Evolutionary conservation across 768 basidiomycete species (phyloP), one percentile per base, ranked within the genome.

Genomic region (Lactifluus volemus): DNA sequence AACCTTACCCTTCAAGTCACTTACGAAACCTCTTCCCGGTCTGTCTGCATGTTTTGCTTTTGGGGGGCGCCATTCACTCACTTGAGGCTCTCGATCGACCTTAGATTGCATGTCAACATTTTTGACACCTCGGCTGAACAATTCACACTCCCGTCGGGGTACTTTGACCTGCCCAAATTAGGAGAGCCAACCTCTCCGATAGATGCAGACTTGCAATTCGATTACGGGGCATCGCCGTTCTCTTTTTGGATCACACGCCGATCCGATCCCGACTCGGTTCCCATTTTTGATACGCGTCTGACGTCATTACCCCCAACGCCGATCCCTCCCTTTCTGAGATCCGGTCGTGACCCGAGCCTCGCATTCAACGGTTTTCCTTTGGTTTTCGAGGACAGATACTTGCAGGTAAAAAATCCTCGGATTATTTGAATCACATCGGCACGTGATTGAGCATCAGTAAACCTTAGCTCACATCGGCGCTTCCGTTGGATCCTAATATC

Each of bases 231-330:
- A 1, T 74, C 76, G 0, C 88, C 89, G 0, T 91, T 91, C 68
- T 82, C 84, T 2, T 91, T 90, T 69, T 91, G 88, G 88, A 83
- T 91, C 63, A 87, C 86, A 1, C 81, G 88, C 48, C 81, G 83
- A 25, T 81, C 82, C 4, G 75, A 80, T 9, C 84, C 83, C 4
- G 70, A 77, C 36, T 77, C 74, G 6, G 66, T 68, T 49, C 85
- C 83, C 54, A 70, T 91, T 25, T 90, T 90, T 66, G 88, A 91
- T 67, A 90, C 88, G 1, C 79, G 88, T 45, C 69, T 78, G 9
- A 65, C 77, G 0, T 87, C 85, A 0, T 75, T 90, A 9, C 86
- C 87, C 1, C 60, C 74, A 3, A 79, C 85, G 3, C 82, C 84
- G 1, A 81, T 82, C 38, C 73, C 79, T n/a, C 77, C 86, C 5